Evolutionary conservation across 75 land plant species (phyloP).

Genomic region (Picea sitchensis): DNA sequence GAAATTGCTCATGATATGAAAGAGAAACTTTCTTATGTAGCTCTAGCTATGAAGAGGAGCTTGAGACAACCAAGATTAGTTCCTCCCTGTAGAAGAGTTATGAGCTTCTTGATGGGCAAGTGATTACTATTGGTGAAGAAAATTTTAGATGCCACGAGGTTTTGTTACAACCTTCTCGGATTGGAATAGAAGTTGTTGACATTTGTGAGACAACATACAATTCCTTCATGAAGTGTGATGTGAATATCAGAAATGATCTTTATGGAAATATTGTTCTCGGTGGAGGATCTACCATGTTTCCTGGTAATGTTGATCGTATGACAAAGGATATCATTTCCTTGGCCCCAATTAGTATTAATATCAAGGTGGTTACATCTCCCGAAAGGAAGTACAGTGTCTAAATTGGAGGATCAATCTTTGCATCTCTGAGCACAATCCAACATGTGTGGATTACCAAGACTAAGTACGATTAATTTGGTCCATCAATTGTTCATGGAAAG

Average conservation of each 20-base stretch:
- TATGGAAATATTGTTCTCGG: conserved; percentile 26
- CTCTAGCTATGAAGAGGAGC: too few species aligned
- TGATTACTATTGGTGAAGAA: conserved; percentile 22
- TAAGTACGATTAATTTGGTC: conserved; percentile 24
- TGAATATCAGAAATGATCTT: conserved; percentile 27
- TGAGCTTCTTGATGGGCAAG: too few species aligned
- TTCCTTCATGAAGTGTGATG: conserved; percentile 5
- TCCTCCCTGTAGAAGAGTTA: too few species aligned
- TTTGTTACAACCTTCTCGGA: conserved; percentile 20
- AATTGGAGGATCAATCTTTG: too few species aligned
- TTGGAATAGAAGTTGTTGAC: conserved; percentile 28
- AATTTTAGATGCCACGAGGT: conserved; percentile 32
- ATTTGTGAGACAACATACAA: conserved; percentile 14
- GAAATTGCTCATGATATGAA: conserved; percentile 32
- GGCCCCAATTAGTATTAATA: conserved; percentile 43
- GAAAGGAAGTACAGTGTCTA: too few species aligned
- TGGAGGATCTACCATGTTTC: conserved; percentile 10
- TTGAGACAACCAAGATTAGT: too few species aligned
- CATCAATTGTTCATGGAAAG: conserved; percentile 28
- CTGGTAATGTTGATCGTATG: conserved; percentile 56
- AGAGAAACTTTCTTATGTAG: conserved; percentile 27
- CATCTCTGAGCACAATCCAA: conserved; percentile 23
- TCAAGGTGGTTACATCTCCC: conserved; percentile 42
- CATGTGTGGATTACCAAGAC: conserved; percentile 12
- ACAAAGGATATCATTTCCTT: conserved; percentile 47